Evolutionary conservation across 805 yeast genomes (phyloP).

Genomic region (Lachancea lanzarotensis): DNA sequence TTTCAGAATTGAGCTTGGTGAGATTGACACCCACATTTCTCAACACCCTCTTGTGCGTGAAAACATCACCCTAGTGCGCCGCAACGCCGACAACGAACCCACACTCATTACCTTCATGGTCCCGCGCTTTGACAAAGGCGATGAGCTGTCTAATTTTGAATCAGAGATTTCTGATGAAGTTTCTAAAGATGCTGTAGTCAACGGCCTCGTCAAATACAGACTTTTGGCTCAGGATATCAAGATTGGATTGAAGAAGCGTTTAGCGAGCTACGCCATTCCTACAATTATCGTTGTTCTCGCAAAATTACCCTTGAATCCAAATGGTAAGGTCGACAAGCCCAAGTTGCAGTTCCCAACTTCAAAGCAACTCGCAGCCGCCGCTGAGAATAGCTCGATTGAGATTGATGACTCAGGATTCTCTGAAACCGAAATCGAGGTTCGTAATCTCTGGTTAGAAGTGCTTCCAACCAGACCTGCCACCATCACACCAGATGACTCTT

Average conservation of each 20-base stretch:
- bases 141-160: constrained; percentile 38
- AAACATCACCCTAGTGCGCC: constrained; percentile 83
- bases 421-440: constrained; percentile 57
- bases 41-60: constrained; percentile 91
- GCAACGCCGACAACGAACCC: constrained; percentile 90
- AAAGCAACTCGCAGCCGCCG: constrained; percentile 74
- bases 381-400: constrained; percentile 40
- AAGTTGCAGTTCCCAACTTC: constrained; percentile 91
- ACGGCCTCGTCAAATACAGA: constrained; percentile 70
- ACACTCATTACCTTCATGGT: constrained; percentile 87
- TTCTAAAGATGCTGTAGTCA: constrained; percentile 58
- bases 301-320: constrained; percentile 89
- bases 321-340: constrained; percentile 97
- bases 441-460: constrained; percentile 79
- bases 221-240: constrained; percentile 75
- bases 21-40: constrained; percentile 93
- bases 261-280: constrained; percentile 93
- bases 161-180: constrained; percentile 38
- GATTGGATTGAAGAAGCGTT: constrained; percentile 74
- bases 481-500: constrained; percentile 72
- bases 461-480: constrained; percentile 81
- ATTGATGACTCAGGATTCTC: constrained; percentile 51
- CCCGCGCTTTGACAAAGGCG: constrained; percentile 56
- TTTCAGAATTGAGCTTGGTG: constrained; percentile 96
- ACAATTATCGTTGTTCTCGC: constrained; percentile 81